Conservation (phyloP, 2,329 filamentous ascomycete genomes). For the Cadophora gregata region DNA sequence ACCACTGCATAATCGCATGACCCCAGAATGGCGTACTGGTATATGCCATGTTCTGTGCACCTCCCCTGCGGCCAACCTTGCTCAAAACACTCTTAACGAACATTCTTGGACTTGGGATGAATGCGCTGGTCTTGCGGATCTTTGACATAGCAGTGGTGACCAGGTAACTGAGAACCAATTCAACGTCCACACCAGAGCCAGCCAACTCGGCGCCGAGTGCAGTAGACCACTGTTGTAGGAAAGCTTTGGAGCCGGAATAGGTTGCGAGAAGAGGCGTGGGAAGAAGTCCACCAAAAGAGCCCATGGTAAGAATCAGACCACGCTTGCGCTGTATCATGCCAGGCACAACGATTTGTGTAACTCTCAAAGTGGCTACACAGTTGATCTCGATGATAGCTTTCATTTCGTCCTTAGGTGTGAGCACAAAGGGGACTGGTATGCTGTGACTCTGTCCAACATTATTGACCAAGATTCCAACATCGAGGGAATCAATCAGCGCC, state of each 20-base stretch:
- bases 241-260: conserved; percentile 97
- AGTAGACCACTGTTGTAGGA: conserved; percentile 94
- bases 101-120: conserved; percentile 80
- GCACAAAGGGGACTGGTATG: conserved; percentile 87
- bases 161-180: conserved; percentile 89
- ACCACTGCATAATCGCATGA: conserved; percentile 88
- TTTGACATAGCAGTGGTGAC: conserved; percentile 98
- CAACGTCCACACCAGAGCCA: conserved; percentile 82
- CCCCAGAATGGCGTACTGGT: conserved; percentile 94
- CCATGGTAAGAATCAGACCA: conserved; percentile 95
- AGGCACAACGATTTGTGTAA: conserved; percentile 84
- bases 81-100: conserved; percentile 81
- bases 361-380: conserved; percentile 86
- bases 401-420: conserved; percentile 81
- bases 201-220: conserved; percentile 84
- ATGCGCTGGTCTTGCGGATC: conserved; percentile 76
- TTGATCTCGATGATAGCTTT: conserved; percentile 94
- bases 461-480: conserved; percentile 90
- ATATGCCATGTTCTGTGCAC: conserved; percentile 78
- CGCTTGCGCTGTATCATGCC: conserved; percentile 83
- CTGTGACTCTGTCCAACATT: conserved; percentile 95
- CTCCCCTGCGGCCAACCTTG: conserved; percentile 80
- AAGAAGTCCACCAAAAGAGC: conserved; percentile 90
- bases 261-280: conserved; percentile 93
- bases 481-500: conserved; percentile 71